Evolutionary conservation across 805 yeast species (phyloP).

Genomic region (Metschnikowia borealis): DNA sequence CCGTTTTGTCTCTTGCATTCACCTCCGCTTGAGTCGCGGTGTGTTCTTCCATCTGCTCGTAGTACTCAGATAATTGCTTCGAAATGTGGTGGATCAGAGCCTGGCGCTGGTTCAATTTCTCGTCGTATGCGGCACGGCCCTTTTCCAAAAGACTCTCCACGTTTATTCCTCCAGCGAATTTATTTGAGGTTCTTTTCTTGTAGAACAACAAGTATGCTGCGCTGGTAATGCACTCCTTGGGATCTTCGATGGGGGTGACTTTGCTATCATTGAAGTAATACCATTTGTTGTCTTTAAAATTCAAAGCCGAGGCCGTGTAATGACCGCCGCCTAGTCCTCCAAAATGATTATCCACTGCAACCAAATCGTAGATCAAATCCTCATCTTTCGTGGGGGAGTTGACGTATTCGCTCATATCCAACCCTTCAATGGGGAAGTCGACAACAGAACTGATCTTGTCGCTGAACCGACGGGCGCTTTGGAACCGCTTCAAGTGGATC

Average conservation of each 20-base stretch:
- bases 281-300: slow-evolving; percentile 75
- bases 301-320: slow-evolving; percentile 85
- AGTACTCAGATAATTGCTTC: slow-evolving; percentile 13
- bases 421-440: slow-evolving; percentile 79
- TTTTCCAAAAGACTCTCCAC: slow-evolving; percentile 23
- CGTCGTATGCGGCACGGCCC: slow-evolving; percentile 46
- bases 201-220: slow-evolving; percentile 89
- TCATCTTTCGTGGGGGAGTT: slow-evolving; percentile 24
- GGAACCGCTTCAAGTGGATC: slow-evolving; percentile 86
- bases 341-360: slow-evolving; percentile 92
- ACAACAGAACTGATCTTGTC: slow-evolving; percentile 86
- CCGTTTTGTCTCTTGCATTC: not conserved
- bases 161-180: slow-evolving; percentile 14
- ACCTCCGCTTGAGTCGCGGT: slow-evolving; percentile 16
- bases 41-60: slow-evolving; percentile 14
- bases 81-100: slow-evolving; percentile 12
- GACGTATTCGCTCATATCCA: slow-evolving; percentile 67
- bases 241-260: slow-evolving; percentile 54
- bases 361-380: slow-evolving; percentile 64
- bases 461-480: slow-evolving; percentile 76
- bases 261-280: slow-evolving; percentile 85
- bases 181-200: slow-evolving; percentile 46
- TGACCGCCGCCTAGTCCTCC: slow-evolving; percentile 98
- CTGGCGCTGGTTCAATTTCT: slow-evolving; percentile 41
- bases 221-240: slow-evolving; percentile 59